Evolutionary conservation across 495 filamentous ascomycete species (phyloP).

Genomic region (Amphirosellinia nigrospora): DNA sequence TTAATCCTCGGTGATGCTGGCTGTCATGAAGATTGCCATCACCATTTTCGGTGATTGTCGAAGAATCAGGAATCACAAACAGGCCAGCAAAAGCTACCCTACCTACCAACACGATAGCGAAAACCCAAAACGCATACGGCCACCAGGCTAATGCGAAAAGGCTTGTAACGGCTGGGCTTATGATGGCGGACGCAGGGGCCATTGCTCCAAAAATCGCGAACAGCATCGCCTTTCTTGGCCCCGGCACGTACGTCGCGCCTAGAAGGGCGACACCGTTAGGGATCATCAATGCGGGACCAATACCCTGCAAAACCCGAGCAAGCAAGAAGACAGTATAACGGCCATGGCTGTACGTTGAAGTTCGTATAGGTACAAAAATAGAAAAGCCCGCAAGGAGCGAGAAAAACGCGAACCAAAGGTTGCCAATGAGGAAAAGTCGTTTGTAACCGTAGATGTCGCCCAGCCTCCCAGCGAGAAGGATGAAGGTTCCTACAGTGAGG

Average conservation of each 20-base stretch:
- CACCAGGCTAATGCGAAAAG: slow-evolving; percentile 66
- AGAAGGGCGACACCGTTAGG: slow-evolving; percentile 69
- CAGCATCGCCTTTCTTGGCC: slow-evolving; percentile 65
- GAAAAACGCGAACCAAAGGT: slow-evolving; percentile 68
- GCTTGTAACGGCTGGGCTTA: slow-evolving; percentile 59
- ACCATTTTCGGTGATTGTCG: slow-evolving; percentile 34
- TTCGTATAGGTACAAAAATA: slow-evolving; percentile 40
- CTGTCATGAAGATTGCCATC: slow-evolving; percentile 10
- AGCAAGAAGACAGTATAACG: slow-evolving; percentile 62
- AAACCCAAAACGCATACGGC: slow-evolving; percentile 68
- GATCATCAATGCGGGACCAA: slow-evolving; percentile 66
- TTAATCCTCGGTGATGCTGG: slow-evolving; percentile 13
- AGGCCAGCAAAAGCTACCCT: slow-evolving; percentile 51
- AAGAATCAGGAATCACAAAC: slow-evolving; percentile 61
- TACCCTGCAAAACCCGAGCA: slow-evolving; percentile 65
- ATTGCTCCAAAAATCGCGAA: slow-evolving; percentile 70
- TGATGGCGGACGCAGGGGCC: slow-evolving; percentile 62
- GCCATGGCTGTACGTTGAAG: slow-evolving; percentile 46
- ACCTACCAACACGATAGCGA: slow-evolving; percentile 55
- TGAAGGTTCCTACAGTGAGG: slow-evolving; percentile 73
- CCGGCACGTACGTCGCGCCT: slow-evolving; percentile 61
- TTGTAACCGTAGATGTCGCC: slow-evolving; percentile 73
- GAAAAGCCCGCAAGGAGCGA: slow-evolving; percentile 65
- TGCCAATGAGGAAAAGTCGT: slow-evolving; percentile 67
- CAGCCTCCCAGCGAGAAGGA: slow-evolving; percentile 68